Conservation (phyloP, 805 yeast genomes). For the Debaryomyces maramus region DNA sequence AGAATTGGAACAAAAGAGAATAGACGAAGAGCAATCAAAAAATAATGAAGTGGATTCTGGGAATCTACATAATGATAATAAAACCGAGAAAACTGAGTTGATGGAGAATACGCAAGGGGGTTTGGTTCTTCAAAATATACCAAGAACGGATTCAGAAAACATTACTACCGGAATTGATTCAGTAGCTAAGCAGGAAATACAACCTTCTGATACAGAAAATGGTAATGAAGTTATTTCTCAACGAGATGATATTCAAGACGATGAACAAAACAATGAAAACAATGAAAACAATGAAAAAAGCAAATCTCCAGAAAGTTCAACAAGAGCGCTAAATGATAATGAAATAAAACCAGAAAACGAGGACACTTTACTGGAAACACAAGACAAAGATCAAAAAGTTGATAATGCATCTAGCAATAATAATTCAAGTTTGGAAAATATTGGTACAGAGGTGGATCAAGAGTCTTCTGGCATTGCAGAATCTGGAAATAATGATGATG, state of each 20-base stretch:
- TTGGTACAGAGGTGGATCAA: neutral
- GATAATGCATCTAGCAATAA: neutral
- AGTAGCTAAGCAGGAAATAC: neutral
- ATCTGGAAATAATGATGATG: neutral
- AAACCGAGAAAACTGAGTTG: neutral
- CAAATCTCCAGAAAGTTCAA: neutral
- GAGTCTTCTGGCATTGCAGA: neutral
- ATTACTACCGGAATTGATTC: neutral
- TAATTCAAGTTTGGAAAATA: neutral
- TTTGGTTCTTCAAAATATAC: neutral
- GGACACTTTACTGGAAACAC: neutral
- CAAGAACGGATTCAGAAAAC: neutral
- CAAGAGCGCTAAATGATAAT: neutral
- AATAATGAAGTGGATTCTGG: constrained; percentile 2
- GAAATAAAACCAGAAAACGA: neutral
- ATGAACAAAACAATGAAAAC: neutral
- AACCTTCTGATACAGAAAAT: neutral
- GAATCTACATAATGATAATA: neutral
- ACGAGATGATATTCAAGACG: constrained; percentile 1
- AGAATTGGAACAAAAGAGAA: constrained; percentile 26
- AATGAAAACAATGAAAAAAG: neutral
- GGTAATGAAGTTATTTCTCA: neutral
- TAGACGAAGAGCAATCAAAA: constrained; percentile 13
- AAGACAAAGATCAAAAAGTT: neutral
- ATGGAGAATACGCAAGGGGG: no score